Base-by-base conservation (phyloP, 2,329 filamentous ascomycete species). In the Pyricularia sp. region DNA sequence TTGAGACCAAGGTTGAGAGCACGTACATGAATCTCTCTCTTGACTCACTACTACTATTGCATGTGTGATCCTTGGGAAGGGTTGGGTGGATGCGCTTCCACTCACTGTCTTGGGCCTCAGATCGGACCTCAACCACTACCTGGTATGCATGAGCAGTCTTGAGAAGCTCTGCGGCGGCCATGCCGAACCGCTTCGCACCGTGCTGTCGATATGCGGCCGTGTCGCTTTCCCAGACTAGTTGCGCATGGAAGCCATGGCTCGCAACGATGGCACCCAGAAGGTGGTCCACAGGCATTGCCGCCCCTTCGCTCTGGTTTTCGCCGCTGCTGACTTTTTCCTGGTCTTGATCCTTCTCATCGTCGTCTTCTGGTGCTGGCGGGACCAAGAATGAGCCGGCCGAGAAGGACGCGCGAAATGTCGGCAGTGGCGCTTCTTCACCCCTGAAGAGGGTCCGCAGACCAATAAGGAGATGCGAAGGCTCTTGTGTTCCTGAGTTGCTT, bases 221-320 rank as follows among this genome's bases (percentile, higher is more conserved):
- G 78, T 98, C 94, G 78, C 92, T 95, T 80, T 97, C 93, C 73
- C 92, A 93, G 26, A 98, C 93, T 3, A 98, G 84, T 61, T 90
- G 89, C 33, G 94, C 92, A 75, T 98, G 94, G 75, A 98, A 88
- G 25, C 92, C 94, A 85, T 96, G 97, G 77, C 91, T 95, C 64
- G 90, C 90, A 1, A 98, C 94, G 26, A 97, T 92, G 28, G 90
- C 91, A 30, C 72, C 94, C 74, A 91, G 86, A 28, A 90, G 81
- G 64, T 78, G 76, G 0, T 76, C 74, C 4, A 83, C 78, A 1
- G 72, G 69, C 11, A 78, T 73, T 36, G 78, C 73, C n/a, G 77
- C 69, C 28, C 2, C 63, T 65, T 72, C 68, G 10, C 75, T 67
- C 5, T 72, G 68, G 3, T 72, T 69, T 1, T 66, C 36, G 7